Percentiles rank a stretch among this genome's conserved stretches.
phyloP scores from a whole-genome alignment of 2,329 filamentous ascomycete genomes.

The Neonectria hederae region DNA sequence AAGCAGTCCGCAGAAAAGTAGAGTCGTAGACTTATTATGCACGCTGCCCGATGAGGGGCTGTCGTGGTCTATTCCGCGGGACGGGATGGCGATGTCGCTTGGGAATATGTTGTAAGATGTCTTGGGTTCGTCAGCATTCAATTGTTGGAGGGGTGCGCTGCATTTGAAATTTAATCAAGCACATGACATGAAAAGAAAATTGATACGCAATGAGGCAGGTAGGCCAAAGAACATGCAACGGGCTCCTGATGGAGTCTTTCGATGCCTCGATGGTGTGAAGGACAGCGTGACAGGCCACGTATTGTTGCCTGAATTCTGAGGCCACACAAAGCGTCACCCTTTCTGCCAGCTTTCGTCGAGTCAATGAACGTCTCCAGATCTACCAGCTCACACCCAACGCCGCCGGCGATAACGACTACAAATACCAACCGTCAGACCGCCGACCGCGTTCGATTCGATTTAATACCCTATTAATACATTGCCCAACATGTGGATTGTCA shows the following conservation, averaged over 20 bases:
- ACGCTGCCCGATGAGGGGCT: neutral
- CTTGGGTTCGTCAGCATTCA: too few relatives aligned
- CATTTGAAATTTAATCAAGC: neutral
- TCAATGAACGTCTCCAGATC: constrained; percentile 32
- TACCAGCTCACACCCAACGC: constrained; percentile 34
- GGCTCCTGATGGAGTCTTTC: constrained; percentile 18
- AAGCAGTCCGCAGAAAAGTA: neutral
- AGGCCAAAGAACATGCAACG: neutral
- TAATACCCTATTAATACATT: constrained; percentile 38
- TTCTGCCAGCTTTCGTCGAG: constrained; percentile 44
- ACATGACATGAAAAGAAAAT: neutral
- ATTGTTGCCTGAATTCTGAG: constrained; percentile 39
- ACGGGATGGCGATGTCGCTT: neutral
- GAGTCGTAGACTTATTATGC: neutral
- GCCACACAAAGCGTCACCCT: constrained; percentile 36
- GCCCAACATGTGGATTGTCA: constrained; percentile 86
- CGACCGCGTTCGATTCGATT: constrained; percentile 30
- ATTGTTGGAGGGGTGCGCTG: neutral
- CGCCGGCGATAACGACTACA: constrained; percentile 40
- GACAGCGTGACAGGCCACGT: constrained; percentile 34
- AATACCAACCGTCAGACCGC: constrained; percentile 24
- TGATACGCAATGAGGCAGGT: neutral
- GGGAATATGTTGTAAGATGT: neutral
- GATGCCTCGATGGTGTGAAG: constrained; percentile 27
- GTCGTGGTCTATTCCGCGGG: neutral